Evolutionary conservation across 208 protist species (phyloP), one percentile per base, ranked within the genome.

Genomic region (Trypanosoma theileri): DNA sequence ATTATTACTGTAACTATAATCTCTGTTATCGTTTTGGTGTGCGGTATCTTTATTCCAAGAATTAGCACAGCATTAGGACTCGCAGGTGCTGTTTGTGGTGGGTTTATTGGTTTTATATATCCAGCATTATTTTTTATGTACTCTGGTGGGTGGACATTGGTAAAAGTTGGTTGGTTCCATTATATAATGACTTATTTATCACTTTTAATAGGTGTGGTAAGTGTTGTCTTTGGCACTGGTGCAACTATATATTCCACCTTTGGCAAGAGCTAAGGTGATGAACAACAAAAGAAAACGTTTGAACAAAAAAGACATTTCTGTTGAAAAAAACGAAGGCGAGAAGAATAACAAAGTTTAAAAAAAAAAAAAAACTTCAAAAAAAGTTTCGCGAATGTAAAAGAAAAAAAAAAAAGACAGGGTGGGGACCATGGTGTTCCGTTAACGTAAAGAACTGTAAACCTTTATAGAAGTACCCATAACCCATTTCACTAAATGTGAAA

Each of bases 251-350:
- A 86, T 60, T 45, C 61, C 2, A 62, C 21, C 28, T 35, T 35
- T 35, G 28, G 28, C 6, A 35, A 35, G 6, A 6, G 28, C 26
- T 42, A 9, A 26, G 4, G 52, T 8, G 52, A 14, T 56, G 22
- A 28, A 56, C 9, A 56, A 28, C 21, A 13, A 14, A 56, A 14
- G 9, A 56, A 56, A 14, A 14, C 4, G 42, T 7, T 19, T 42
- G 7, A 13, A 59, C 21, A 59, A 59, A 59, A 59, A 4, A 59
- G 31, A 59, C 21, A 28, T 19, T 42, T 14, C 8, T 58, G 24
- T 40, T 12, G 12, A 58, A 58, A 58, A 58, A 26, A 98, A 99
- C 81, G 90, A 86, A 42, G n/a, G n/a, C n/a, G n/a, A n/a, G n/a
- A n/a, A n/a, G n/a, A n/a, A n/a, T n/a, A n/a, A n/a, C n/a, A n/a